These are phyloP conservation scores for Thalassiosira ordinaria DNA, from an alignment of 352 stramenopile genomes.

Conservation along the genomic window DNA sequence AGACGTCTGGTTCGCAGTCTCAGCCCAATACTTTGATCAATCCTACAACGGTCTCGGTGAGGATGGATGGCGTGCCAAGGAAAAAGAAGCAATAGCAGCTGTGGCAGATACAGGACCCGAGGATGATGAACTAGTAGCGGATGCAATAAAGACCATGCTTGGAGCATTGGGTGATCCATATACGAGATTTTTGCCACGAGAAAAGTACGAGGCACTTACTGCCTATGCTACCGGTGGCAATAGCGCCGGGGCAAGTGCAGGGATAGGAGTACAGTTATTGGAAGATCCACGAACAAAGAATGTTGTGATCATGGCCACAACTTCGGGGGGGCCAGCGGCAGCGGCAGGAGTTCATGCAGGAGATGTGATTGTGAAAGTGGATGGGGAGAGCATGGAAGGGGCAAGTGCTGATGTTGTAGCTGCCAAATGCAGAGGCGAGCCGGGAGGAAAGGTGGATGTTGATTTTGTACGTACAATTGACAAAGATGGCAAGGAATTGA, in stretches of 20 bases:
- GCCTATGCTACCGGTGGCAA: conserved; percentile 44
- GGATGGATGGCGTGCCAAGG: conserved; percentile 52
- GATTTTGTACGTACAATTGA: conserved; percentile 29
- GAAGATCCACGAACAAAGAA: conserved; percentile 44
- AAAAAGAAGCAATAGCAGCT: conserved; percentile 44
- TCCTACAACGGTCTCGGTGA: conserved; percentile 65
- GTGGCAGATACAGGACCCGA: conserved; percentile 57
- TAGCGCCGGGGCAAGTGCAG: neutral
- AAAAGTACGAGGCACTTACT: conserved; percentile 69
- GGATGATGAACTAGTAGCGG: conserved; percentile 50
- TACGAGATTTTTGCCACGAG: conserved; percentile 58
- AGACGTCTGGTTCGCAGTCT: conserved; percentile 67
- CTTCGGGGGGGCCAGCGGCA: conserved; percentile 42
- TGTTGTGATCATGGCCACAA: conserved; percentile 52
- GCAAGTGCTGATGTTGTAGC: conserved; percentile 55
- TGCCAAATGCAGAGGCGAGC: conserved; percentile 57
- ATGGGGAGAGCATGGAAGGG: conserved; percentile 54
- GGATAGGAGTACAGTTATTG: conserved; percentile 68
- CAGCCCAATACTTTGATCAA: conserved; percentile 59
- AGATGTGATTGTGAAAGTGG: conserved; percentile 55
- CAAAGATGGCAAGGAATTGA: conserved; percentile 15
- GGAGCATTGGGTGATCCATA: conserved; percentile 61
- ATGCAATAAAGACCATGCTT: conserved; percentile 60
- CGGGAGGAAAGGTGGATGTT: conserved; percentile 44
- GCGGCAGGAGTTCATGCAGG: conserved; percentile 47